Base-by-base conservation (phyloP, 2,329 filamentous ascomycete species). In the Colletotrichum eremochloae region DNA sequence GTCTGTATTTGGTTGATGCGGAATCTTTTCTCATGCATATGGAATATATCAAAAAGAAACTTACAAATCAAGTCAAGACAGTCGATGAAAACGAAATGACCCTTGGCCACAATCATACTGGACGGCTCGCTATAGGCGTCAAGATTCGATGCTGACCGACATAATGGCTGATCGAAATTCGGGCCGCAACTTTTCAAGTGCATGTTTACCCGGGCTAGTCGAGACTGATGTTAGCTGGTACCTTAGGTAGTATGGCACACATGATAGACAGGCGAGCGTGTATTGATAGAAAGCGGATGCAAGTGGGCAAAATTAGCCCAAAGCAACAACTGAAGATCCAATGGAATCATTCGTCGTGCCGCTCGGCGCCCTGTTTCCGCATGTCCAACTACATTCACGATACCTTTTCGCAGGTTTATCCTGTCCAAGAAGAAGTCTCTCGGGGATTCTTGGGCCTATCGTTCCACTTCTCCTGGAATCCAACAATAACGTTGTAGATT, bases 31-130 rank as follows among this genome's bases (percentile, higher is more conserved):
- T 63, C 33, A 11, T 50, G n/a, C 33, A 50, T 9, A 31, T 50
- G 33, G 36, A n/a, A 52, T 63, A 63, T 52, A 63, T 63, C 60
- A 38, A 63, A 46, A 24, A 63, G 60, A 24, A 40, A 50, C 60
- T 63, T 52, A 63, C 60, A 52, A 63, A 63, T 36, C 60, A 63
- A 18, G 1, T 50, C 60, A n/a, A 24, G 20, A 63, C 60, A 29
- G 15, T 14, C 4, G 58, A 44, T 18, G 14, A 5, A 62, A 48
- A 62, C 12, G 44, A 36, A 48, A 24, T 15, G 12, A 31, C 29
- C 24, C 40, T 60, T 46, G 40, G 40, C 11, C 31, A 18, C 20
- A 33, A 33, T 24, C 44, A 38, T 50, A n/a, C 11, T 9, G 31
- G n/a, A 31, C 31, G 33, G 50, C n/a, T 31, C 60, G 14, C 7